A percentile compares a stretch with the other conserved stretches of the same genome.
phyloP scores from a whole-genome alignment of 106 monocot species.

The Allium fistulosum region DNA sequence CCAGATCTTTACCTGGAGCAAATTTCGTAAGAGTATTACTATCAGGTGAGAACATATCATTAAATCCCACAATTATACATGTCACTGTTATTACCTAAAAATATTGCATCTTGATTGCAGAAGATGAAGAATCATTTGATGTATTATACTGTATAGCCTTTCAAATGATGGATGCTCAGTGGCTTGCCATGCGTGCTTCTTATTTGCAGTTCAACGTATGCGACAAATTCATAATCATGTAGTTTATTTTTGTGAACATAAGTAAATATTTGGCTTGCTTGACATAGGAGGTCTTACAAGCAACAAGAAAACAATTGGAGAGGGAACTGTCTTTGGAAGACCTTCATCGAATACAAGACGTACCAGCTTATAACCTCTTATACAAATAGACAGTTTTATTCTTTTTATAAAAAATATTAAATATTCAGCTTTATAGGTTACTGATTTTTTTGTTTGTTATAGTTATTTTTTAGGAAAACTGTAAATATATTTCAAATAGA shows the following conservation, averaged over 20 bases:
- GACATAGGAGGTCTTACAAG: conserved; percentile 57
- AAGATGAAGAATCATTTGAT: conserved; percentile 86
- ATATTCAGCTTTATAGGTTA: too few species aligned
- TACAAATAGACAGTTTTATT: conserved; percentile 33
- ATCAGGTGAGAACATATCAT: conserved; percentile 30
- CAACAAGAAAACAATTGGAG: conserved; percentile 68
- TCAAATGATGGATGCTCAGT: conserved; percentile 92
- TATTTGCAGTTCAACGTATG: conserved; percentile 83
- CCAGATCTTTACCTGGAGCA: conserved; percentile 46
- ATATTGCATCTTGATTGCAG: conserved; percentile 14
- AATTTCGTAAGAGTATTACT: conserved; percentile 55
- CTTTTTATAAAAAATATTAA: not conserved
- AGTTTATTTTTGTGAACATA: not conserved
- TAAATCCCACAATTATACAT: not conserved
- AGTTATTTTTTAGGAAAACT: too few species aligned
- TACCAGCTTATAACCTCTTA: conserved; percentile 77
- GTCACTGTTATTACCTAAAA: not conserved
- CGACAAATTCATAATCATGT: not conserved
- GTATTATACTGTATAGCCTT: conserved; percentile 79
- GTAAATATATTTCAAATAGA: too few species aligned
- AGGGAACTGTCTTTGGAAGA: conserved; percentile 76
- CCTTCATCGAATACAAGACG: conserved; percentile 53
- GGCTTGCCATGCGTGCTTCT: conserved; percentile 83
- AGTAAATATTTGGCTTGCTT: not conserved
- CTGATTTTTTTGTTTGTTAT: too few species aligned